A percentile compares a stretch with the other conserved stretches of the same genome.
These are phyloP conservation scores for Croton laevigatus DNA, from an alignment of 441 rosid genomes.

Conservation along the genomic window DNA sequence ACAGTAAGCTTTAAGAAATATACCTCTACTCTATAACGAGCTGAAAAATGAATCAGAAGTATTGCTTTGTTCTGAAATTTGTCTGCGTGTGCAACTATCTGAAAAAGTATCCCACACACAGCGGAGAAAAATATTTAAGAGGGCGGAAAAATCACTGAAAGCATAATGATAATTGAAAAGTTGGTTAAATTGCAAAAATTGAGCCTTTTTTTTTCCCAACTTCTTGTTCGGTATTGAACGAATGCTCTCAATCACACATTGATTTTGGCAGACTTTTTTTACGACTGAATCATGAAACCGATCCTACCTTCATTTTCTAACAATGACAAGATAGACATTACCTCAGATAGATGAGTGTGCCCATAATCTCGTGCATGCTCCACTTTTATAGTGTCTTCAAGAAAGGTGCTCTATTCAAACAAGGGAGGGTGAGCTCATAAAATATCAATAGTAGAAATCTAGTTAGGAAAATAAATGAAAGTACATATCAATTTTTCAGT, in stretches of 20 bases:
- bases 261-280: neutral
- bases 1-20: slow-evolving; percentile 17
- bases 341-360: slow-evolving; percentile 86
- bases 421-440: neutral
- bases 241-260: too few relatives aligned
- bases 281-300: neutral
- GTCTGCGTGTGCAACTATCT: slow-evolving; percentile 63
- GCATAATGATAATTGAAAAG: neutral
- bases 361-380: slow-evolving; percentile 94
- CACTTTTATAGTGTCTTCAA: slow-evolving; percentile 56
- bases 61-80: slow-evolving; percentile 77
- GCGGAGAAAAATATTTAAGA: slow-evolving; percentile 12
- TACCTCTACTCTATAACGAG: slow-evolving; percentile 77
- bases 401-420: slow-evolving; percentile 68
- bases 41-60: slow-evolving; percentile 88
- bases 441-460: neutral
- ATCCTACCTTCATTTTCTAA: neutral
- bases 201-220: too few relatives aligned
- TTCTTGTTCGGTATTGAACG: neutral
- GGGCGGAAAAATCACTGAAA: neutral
- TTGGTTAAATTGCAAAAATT: neutral
- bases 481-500: neutral
- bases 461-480: neutral
- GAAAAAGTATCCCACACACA: slow-evolving; percentile 16
- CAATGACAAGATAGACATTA: slow-evolving; percentile 21